phyloP scores from a whole-genome alignment of 257 asterid genomes.

The Euphrasia confusa region DNA sequence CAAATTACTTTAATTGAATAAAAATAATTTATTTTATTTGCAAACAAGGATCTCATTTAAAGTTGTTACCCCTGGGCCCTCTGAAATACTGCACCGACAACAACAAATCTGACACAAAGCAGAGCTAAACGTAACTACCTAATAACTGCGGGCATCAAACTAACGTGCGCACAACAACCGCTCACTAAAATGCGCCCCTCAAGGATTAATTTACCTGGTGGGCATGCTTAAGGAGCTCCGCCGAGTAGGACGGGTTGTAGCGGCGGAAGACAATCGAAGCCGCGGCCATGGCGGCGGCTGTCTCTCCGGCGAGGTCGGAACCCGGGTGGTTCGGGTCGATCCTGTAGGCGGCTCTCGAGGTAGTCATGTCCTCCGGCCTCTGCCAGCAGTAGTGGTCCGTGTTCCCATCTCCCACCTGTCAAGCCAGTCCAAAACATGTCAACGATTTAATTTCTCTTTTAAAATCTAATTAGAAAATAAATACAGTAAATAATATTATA shows the following conservation, averaged over 20 bases:
- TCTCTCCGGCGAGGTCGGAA: constrained; percentile 93
- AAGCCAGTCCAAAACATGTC: background rate
- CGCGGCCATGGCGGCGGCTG: constrained; percentile 98
- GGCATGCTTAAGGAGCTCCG: constrained; percentile 73
- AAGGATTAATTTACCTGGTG: constrained; percentile 45
- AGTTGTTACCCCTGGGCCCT: background rate
- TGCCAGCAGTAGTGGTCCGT: constrained; percentile 97
- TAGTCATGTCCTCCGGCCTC: constrained; percentile 94
- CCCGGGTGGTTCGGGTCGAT: constrained; percentile 80
- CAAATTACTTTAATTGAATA: too few species aligned
- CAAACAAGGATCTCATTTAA: background rate
- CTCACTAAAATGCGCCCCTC: constrained; percentile 33
- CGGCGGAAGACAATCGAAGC: constrained; percentile 85
- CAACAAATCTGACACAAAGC: constrained; percentile 42
- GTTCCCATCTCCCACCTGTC: constrained; percentile 88
- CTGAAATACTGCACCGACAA: constrained; percentile 43
- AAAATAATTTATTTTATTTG: background rate
- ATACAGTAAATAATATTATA: background rate
- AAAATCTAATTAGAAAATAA: constrained; percentile 13
- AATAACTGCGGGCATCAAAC: constrained; percentile 36
- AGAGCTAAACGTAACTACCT: constrained; percentile 37
- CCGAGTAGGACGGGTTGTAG: constrained; percentile 56
- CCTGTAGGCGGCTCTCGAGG: constrained; percentile 72
- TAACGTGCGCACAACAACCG: constrained; percentile 39
- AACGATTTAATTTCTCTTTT: background rate